Conservation (phyloP, 306 rosid genomes). For the Luffa acutangula region DNA sequence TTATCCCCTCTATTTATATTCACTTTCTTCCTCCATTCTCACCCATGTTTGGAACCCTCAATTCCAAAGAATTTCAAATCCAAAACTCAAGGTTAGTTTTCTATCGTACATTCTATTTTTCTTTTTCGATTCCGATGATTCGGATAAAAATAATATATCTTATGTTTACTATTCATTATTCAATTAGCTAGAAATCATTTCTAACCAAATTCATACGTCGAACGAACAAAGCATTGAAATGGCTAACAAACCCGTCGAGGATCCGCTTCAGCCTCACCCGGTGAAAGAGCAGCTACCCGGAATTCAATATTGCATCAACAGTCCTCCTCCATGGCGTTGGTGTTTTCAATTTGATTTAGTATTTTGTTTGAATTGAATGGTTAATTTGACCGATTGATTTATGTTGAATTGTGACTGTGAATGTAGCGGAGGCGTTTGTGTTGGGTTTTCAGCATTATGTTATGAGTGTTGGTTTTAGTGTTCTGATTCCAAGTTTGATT, state of each 20-base stretch:
- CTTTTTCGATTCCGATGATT: too few species aligned
- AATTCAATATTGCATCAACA: slow-evolving; percentile 60
- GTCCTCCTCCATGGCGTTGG: slow-evolving; percentile 83
- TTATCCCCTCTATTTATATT: background rate
- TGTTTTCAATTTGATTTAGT: background rate
- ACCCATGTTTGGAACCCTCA: background rate
- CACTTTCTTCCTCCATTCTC: background rate
- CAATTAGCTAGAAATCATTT: too few species aligned
- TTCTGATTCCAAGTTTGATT: slow-evolving; percentile 55
- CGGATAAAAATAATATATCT: too few species aligned
- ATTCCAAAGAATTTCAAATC: too few species aligned
- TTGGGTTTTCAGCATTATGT: slow-evolving; percentile 91
- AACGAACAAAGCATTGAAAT: background rate
- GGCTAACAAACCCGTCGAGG: slow-evolving; percentile 24
- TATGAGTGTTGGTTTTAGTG: slow-evolving; percentile 58
- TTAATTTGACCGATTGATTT: too few species aligned
- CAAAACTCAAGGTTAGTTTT: background rate
- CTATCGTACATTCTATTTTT: background rate
- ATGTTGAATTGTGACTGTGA: too few species aligned
- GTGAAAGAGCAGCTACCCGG: slow-evolving; percentile 61
- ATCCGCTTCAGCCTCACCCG: slow-evolving; percentile 29
- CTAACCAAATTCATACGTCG: too few species aligned
- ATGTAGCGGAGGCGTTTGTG: slow-evolving; percentile 52
- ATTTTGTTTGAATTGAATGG: too few species aligned
- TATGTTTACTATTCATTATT: too few species aligned